These are phyloP conservation scores for Salix brachista DNA, from an alignment of 345 rosid genomes.

Conservation along the genomic window DNA sequence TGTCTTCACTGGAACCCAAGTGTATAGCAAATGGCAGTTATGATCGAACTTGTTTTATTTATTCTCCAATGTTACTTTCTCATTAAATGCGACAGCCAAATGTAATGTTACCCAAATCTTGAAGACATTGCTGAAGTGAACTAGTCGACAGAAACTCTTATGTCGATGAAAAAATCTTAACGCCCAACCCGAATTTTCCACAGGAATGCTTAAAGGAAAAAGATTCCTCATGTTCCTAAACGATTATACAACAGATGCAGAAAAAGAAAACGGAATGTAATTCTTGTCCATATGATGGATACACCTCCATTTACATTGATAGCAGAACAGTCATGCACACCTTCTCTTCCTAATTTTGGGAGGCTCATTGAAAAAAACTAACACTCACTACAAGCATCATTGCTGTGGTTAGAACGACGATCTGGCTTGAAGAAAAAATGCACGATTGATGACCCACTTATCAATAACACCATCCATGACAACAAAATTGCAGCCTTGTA, in stretches of 20 bases:
- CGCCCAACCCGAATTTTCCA: background rate
- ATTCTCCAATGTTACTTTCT: too few relatives aligned
- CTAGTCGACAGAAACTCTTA: background rate
- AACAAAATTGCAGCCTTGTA: conserved; percentile 11
- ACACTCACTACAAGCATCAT: background rate
- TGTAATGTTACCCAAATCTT: too few relatives aligned
- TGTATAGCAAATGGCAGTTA: too few relatives aligned
- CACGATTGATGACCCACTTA: background rate
- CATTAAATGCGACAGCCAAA: too few relatives aligned
- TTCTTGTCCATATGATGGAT: background rate
- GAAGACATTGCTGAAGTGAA: background rate
- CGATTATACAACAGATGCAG: background rate
- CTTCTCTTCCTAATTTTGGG: background rate
- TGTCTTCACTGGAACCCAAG: too few relatives aligned
- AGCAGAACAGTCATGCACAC: background rate
- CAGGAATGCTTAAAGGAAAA: background rate
- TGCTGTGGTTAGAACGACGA: background rate
- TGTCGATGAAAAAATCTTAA: background rate
- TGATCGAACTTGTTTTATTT: too few relatives aligned
- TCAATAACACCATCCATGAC: background rate
- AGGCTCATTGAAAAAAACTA: background rate
- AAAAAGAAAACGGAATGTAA: background rate
- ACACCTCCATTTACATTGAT: background rate
- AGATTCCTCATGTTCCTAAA: background rate
- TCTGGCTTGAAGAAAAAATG: background rate